Percentiles rank a stretch among this genome's conserved stretches.
Conservation (phyloP, 768 basidiomycete genomes). For the Boletus rex-veris region DNA sequence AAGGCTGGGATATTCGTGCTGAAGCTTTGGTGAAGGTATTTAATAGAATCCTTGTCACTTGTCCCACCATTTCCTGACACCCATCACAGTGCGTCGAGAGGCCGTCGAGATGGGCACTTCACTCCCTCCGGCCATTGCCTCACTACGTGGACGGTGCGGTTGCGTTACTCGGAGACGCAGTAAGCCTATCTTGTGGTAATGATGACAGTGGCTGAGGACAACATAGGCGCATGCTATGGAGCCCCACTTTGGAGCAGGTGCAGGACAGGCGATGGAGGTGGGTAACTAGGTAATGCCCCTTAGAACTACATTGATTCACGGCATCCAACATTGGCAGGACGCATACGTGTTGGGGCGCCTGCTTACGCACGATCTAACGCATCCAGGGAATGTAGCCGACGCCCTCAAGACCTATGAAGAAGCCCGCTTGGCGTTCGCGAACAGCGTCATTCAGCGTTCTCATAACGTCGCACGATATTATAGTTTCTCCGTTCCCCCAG, state of each 20-base stretch:
- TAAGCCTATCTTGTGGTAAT: slow-evolving; percentile 15
- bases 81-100: slow-evolving; percentile 32
- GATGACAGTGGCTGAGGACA: neutral
- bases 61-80: neutral
- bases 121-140: slow-evolving; percentile 32
- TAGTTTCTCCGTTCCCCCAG: slow-evolving; percentile 10
- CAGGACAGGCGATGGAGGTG: slow-evolving; percentile 50
- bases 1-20: slow-evolving; percentile 22
- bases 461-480: slow-evolving; percentile 23
- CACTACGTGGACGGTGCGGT: slow-evolving; percentile 21
- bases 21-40: slow-evolving; percentile 14
- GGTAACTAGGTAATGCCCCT: neutral
- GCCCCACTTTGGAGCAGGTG: slow-evolving; percentile 46
- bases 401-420: slow-evolving; percentile 33
- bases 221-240: slow-evolving; percentile 44
- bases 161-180: slow-evolving; percentile 47
- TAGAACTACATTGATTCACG: neutral
- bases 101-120: slow-evolving; percentile 44
- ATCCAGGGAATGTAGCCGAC: slow-evolving; percentile 17
- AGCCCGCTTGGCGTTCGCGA: slow-evolving; percentile 30
- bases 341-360: slow-evolving; percentile 30
- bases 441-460: slow-evolving; percentile 20
- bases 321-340: slow-evolving; percentile 16
- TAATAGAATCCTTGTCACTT: neutral
- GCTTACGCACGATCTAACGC: slow-evolving; percentile 22